Evolutionary conservation across 176 grass and related monocot species (phyloP).

Genomic region (Lolium multiflorum): DNA sequence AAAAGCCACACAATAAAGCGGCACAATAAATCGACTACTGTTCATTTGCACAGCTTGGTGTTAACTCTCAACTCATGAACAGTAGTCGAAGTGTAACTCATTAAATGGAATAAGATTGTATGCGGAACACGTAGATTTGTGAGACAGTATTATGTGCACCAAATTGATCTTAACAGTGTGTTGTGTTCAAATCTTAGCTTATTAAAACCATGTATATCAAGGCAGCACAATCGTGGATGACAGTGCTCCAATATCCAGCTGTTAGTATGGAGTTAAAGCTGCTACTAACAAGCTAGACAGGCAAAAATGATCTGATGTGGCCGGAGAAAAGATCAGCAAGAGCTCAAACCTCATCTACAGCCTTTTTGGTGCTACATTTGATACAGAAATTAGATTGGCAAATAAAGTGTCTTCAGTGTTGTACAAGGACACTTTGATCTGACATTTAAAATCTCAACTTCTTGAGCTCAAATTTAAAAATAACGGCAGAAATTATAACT

Average conservation of each 20-base stretch:
- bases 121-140: background rate
- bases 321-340: slow-evolving; percentile 1
- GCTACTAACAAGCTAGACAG: background rate
- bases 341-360: background rate
- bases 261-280: slow-evolving; percentile 3
- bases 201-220: background rate
- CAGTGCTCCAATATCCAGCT: background rate
- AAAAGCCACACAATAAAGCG: slow-evolving; percentile 14
- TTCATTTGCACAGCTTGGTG: background rate
- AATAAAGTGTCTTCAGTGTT: slow-evolving; percentile 1
- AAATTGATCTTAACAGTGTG: slow-evolving; percentile 23
- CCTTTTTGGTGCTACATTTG: slow-evolving; percentile 15
- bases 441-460: slow-evolving; percentile 1
- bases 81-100: background rate
- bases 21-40: too few species aligned
- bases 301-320: background rate
- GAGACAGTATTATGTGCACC: background rate
- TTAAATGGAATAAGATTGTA: slow-evolving; percentile 17
- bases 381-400: slow-evolving; percentile 12
- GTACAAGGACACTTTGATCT: background rate
- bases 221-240: background rate
- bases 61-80: slow-evolving; percentile 2
- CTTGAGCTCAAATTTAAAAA: background rate
- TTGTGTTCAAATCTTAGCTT: background rate
- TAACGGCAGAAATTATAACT: background rate